Evolutionary conservation across 768 basidiomycete genomes (phyloP).

Genomic region (Tricholoma flavovirens): DNA sequence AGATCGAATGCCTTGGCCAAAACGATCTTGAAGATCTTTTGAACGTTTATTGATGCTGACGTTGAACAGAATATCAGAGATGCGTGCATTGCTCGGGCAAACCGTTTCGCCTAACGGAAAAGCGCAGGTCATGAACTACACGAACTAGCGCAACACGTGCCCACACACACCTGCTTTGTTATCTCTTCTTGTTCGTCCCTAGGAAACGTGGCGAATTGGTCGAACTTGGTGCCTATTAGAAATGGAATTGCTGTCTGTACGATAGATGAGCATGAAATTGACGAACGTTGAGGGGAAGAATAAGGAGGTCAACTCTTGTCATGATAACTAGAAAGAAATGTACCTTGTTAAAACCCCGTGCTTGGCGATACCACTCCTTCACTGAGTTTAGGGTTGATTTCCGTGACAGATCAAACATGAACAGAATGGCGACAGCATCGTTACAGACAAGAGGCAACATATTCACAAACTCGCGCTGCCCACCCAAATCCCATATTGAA

Average conservation of each 20-base stretch:
- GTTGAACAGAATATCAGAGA: constrained; percentile 99
- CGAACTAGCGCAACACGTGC: not conserved
- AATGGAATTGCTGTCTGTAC: constrained; percentile 94
- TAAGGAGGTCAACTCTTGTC: not conserved
- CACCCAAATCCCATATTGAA: constrained; percentile 98
- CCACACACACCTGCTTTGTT: constrained; percentile 74
- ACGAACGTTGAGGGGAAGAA: not conserved
- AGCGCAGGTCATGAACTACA: constrained; percentile 4
- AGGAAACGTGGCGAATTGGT: constrained; percentile 93
- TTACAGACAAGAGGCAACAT: constrained; percentile 98
- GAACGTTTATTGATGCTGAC: constrained; percentile 97
- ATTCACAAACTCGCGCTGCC: constrained; percentile 97
- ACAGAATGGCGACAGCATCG: constrained; percentile 98
- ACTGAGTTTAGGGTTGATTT: constrained; percentile 98
- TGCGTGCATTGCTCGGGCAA: constrained; percentile 98
- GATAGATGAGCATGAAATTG: not conserved
- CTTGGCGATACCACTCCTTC: constrained; percentile 99
- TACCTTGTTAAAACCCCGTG: constrained; percentile 98
- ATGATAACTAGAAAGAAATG: constrained; percentile 14
- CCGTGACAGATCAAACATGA: constrained; percentile 99
- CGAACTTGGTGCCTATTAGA: constrained; percentile 97
- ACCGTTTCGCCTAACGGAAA: constrained; percentile 78
- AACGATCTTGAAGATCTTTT: constrained; percentile 99
- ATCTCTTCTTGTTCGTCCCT: constrained; percentile 99
- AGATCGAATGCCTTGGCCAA: constrained; percentile 96